Evolutionary conservation across 1,284 basidiomycete genomes (phyloP), one percentile per base, ranked within the genome.

Genomic region (Ganoderma boninense): DNA sequence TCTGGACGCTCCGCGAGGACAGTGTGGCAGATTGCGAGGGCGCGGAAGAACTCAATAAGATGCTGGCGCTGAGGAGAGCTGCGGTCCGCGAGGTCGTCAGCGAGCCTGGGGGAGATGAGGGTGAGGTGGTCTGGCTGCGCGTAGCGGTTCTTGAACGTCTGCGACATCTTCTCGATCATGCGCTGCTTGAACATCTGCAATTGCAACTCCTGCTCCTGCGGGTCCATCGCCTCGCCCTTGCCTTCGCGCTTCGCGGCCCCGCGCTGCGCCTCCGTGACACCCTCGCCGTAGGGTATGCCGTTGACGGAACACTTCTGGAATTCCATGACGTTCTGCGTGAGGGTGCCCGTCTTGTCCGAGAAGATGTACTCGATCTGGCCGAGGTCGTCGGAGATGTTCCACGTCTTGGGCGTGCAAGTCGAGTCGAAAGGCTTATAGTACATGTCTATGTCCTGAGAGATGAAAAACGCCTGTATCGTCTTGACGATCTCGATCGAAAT

Each of bases 401-500:
- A 98, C 16, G 96, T 97, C 83, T 99, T 99, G 56, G 97, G 96
- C 4, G 97, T 91, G 76, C 97, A 98, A 0, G 95, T 86, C 0
- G 95, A 93, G 80, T 98, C 92, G 80, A 93, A 92, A 5, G 93
- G 90, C 68, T 88, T 87, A 82, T 98, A 98, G 84, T 97, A 98
- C 96, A 99, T 97, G 80, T 98, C 97, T 74, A 96, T 80, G 78
- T 99, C 97, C 82, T 97, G 95, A n/a, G 92, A 92, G 80, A 99
- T 99, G 85, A 98, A 98, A 83, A 92, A 98, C 6, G 97, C 97
- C 81, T 98, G 97, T 69, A 98, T 95, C 10, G 95, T 98, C 86
- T 98, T 98, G 86, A 98, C 97, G 72, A 98, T 94, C 84, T 99
- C 97, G 80, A 98, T 97, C 62, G 97, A 97, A 80, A 98, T 98